These are phyloP conservation scores for Nannizzia gypsea DNA, from an alignment of 2,329 filamentous ascomycete genomes.

Conservation along the genomic window DNA sequence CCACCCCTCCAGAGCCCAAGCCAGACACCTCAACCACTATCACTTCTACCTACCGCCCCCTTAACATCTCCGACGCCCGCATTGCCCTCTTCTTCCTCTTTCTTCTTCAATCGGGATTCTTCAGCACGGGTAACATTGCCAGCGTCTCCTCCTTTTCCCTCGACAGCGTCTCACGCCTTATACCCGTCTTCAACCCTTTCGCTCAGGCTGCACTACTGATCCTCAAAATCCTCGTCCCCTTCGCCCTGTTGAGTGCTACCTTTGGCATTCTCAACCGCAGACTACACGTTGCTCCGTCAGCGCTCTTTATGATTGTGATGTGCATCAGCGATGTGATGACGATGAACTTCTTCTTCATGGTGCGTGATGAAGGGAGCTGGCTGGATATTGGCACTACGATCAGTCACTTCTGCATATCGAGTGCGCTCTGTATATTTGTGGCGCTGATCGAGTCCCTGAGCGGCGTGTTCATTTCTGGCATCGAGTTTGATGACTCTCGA, in stretches of 20 bases:
- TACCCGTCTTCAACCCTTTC: constrained; percentile 90
- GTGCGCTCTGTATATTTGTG: constrained; percentile 79
- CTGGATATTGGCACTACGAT: constrained; percentile 96
- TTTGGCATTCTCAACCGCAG: constrained; percentile 83
- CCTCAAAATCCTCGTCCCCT: constrained; percentile 84
- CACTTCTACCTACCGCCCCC: constrained; percentile 45
- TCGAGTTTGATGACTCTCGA: constrained; percentile 43
- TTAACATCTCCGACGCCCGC: constrained; percentile 72
- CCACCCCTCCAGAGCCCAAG: constrained; percentile 6
- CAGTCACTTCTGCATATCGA: constrained; percentile 89
- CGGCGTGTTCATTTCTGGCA: constrained; percentile 66
- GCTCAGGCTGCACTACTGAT: constrained; percentile 77
- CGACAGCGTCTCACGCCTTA: constrained; percentile 73
- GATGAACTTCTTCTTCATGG: constrained; percentile 94
- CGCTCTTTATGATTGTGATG: constrained; percentile 91
- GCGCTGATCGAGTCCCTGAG: constrained; percentile 76
- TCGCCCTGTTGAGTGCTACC: constrained; percentile 82
- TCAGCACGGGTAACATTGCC: constrained; percentile 91
- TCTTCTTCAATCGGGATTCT: constrained; percentile 88
- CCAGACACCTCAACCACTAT: not conserved
- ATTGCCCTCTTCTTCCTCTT: constrained; percentile 92
- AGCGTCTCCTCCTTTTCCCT: constrained; percentile 88
- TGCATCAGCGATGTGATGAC: constrained; percentile 83
- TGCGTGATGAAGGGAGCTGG: constrained; percentile 93
- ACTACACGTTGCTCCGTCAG: constrained; percentile 72